Percentiles rank a stretch among this genome's conserved stretches.
phyloP scores from a whole-genome alignment of 2,329 filamentous ascomycete genomes.

The Neurospora sp. region DNA sequence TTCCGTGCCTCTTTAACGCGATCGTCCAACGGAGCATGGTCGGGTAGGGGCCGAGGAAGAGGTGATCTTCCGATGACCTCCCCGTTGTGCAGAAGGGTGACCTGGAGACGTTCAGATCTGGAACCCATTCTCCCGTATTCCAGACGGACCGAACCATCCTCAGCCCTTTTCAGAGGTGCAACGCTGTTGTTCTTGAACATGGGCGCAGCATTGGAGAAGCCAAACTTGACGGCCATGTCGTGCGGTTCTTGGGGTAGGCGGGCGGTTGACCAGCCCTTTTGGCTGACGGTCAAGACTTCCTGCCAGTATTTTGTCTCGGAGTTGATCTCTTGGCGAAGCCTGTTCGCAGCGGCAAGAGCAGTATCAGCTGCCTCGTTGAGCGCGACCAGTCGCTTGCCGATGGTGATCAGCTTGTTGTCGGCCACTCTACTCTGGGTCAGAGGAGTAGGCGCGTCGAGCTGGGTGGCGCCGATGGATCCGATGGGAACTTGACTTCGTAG shows the following conservation, averaged over 20 bases:
- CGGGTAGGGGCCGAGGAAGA: conserved; percentile 40
- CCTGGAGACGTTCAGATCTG: conserved; percentile 51
- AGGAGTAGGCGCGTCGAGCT: conserved; percentile 52
- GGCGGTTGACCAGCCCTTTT: conserved; percentile 79
- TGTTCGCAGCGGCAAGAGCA: conserved; percentile 59
- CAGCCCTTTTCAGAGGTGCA: conserved; percentile 64
- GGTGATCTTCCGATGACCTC: conserved; percentile 46
- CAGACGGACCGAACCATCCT: conserved; percentile 65
- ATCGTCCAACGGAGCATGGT: conserved; percentile 52
- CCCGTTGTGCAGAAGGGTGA: conserved; percentile 52
- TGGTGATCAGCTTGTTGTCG: conserved; percentile 46
- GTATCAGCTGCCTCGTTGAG: conserved; percentile 66
- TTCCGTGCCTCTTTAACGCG: conserved; percentile 67
- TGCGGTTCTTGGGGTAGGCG: conserved; percentile 63
- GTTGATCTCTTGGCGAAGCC: conserved; percentile 66
- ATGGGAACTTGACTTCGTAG: conserved; percentile 63
- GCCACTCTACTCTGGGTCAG: conserved; percentile 43
- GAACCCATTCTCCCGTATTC: conserved; percentile 49
- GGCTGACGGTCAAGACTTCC: conserved; percentile 69
- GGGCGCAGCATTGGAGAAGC: conserved; percentile 55
- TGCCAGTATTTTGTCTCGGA: conserved; percentile 84
- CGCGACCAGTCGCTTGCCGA: conserved; percentile 70
- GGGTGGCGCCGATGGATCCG: conserved; percentile 62
- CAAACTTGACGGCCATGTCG: conserved; percentile 76
- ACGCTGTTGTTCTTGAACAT: conserved; percentile 62